Percentiles rank a stretch among this genome's conserved stretches.
Evolutionary conservation across 495 filamentous ascomycete species (phyloP).

Genomic region (Monascus purpureus): DNA sequence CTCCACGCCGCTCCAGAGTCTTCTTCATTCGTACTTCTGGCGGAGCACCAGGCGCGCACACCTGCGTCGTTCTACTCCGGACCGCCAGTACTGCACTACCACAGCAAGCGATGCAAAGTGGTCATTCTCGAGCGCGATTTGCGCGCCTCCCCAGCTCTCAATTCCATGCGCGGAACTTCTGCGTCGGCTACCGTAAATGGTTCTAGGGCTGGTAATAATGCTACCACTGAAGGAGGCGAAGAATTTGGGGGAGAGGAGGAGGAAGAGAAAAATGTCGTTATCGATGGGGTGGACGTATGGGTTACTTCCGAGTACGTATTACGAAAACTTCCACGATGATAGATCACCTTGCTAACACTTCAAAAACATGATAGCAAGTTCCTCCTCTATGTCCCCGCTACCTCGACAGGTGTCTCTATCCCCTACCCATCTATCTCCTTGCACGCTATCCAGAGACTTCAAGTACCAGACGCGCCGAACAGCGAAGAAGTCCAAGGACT

Average conservation of each 20-base stretch:
- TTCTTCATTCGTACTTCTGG: conserved; percentile 53
- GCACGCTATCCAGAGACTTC: conserved; percentile 67
- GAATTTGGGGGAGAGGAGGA: conserved; percentile 13
- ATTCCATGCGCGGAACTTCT: conserved; percentile 13
- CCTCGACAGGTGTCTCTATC: conserved; percentile 54
- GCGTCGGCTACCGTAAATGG: conserved; percentile 6
- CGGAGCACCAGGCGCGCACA: conserved; percentile 71
- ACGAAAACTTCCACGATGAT: background rate
- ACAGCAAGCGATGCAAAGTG: conserved; percentile 47
- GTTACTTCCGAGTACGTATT: conserved; percentile 59
- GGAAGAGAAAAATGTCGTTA: conserved; percentile 28
- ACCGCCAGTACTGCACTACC: conserved; percentile 69
- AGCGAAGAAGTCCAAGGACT: conserved; percentile 42
- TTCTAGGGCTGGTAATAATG: conserved; percentile 1
- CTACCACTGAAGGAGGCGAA: conserved; percentile 2
- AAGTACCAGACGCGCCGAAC: conserved; percentile 20
- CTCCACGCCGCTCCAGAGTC: conserved; percentile 34
- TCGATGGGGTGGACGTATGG: conserved; percentile 53
- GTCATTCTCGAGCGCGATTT: conserved; percentile 32
- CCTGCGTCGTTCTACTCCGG: conserved; percentile 69
- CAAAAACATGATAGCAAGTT: conserved; percentile 58
- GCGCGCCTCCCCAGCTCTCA: conserved; percentile 13
- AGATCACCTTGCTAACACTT: conserved; percentile 1
- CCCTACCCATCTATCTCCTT: conserved; percentile 80
- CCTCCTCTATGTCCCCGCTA: conserved; percentile 50